These are phyloP conservation scores for Teunomyces panamensis DNA, from an alignment of 805 yeast genomes.

Conservation along the genomic window DNA sequence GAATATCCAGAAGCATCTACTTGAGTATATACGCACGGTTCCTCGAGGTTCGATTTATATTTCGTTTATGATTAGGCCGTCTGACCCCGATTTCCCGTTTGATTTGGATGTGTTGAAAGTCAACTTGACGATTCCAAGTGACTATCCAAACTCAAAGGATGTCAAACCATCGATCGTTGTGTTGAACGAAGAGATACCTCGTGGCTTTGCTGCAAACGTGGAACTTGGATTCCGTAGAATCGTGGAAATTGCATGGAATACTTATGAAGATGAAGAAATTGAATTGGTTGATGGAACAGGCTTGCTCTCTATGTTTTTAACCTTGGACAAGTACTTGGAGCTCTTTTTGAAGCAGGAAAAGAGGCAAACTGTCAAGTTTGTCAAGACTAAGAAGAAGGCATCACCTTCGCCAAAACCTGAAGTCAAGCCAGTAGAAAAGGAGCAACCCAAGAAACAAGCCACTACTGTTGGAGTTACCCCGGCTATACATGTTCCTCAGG, in stretches of 20 bases:
- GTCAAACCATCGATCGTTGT: conserved; percentile 52
- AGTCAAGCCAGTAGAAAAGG: conserved; percentile 3
- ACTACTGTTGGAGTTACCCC: not conserved
- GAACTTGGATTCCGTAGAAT: conserved; percentile 60
- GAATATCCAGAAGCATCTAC: conserved; percentile 30
- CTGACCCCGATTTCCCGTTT: conserved; percentile 74
- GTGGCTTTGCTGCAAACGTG: conserved; percentile 64
- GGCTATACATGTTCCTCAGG: conserved; percentile 6
- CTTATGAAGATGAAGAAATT: conserved; percentile 18
- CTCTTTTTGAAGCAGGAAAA: conserved; percentile 56
- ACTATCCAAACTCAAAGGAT: conserved; percentile 46
- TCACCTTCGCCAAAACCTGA: not conserved
- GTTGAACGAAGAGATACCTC: conserved; percentile 64
- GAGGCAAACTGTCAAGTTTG: conserved; percentile 59
- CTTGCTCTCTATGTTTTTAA: conserved; percentile 50
- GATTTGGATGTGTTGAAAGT: conserved; percentile 54
- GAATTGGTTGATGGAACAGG: conserved; percentile 47
- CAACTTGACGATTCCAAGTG: conserved; percentile 51
- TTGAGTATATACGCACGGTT: conserved; percentile 23
- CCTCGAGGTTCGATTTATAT: conserved; percentile 31
- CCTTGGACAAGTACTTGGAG: conserved; percentile 60
- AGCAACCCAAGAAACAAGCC: not conserved
- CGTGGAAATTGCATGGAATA: conserved; percentile 23
- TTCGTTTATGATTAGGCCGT: conserved; percentile 48
- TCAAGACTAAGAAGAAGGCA: conserved; percentile 26